Evolutionary conservation across 306 rosid species (phyloP), one percentile per base, ranked within the genome.

Genomic region (Malus sieversii): DNA sequence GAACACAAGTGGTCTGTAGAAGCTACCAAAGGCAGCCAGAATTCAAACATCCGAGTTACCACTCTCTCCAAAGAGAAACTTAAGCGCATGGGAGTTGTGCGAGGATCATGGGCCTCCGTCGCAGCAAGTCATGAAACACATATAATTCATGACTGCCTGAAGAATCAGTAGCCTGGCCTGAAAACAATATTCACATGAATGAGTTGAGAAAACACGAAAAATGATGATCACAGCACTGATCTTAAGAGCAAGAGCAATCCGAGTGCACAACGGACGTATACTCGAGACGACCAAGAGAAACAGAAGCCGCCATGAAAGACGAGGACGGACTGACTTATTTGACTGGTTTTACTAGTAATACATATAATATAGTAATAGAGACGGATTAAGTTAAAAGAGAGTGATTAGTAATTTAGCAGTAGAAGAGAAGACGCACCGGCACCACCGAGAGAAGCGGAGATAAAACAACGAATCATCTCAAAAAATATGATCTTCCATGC

Each of bases 1-100:
- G 40, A 77, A 75, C 27, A 63, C 61, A 70, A 80, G 71, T 53
- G 76, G 75, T 32, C 55, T 70, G 19, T 48, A 74, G 60, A 84
- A 82, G n/a, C 71, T 57, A 88, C 87, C 75, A 82, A 72, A 40
- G 85, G 88, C 86, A 87, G 77, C 90, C 83, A 80, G 79, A 74
- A 79, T 64, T 72, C 86, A 74, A 77, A 77, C 81, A 76, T 73
- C 59, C 69, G 82, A 69, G 83, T 84, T 80, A 74, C 80, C 82
- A 75, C 76, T 76, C 78, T 82, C 86, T 81, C 78, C 44, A 64
- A 40, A 32, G 73, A 73, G 70, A 77, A 75, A 76, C 45, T 79
- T 81, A 82, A 82, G 66, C 81, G 64, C 80, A 82, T 76, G 52
- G 16, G 70, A 64, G 67, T 66, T 55, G 79, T 82, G 91, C 79